Base-by-base conservation (phyloP, 1,139 yeast genomes). In the Pneumocystis sp. region DNA sequence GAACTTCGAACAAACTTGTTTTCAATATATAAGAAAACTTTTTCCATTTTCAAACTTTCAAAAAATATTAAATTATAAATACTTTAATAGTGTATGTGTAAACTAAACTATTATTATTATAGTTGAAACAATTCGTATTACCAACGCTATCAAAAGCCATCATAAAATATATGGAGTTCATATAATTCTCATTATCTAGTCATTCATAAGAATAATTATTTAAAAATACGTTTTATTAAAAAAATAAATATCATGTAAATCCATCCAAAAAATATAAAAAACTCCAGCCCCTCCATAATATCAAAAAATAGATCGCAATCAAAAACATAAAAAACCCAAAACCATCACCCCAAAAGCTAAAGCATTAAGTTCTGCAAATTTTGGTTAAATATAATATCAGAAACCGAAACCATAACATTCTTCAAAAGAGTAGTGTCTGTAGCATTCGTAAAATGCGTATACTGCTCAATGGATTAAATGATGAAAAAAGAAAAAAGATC, bases 311-410 rank as follows among this genome's bases (percentile, higher is more conserved):
- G 7, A 50, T 25, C 31, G 8, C 3, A 7, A 21, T 21, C 21
- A 50, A 50, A 50, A 50, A 10, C 8, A 4, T 2, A 7, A 7
- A 21, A 44, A 3, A 15, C 10, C 8, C 3, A 44, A 19, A 19
- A 19, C 7, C n/a, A 44, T 25, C 57, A 21, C 8, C 66, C 61
- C 10, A 67, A 65, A 17, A 65, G 12, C 76, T 72, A 61, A 74
- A 62, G 35, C 64, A 35, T 44, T 59, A 64, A 7, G 34, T 56
- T 42, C 63, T 57, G 44, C 63, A 63, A 56, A 21, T 39, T 39
- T 31, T 29, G 61, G 21, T 59, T 39, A 42, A 59, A 64, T 63
- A 45, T 68, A 63, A 44, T 67, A 60, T 40, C 67, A 66, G 63
- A 61, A 45, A 56, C 65, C 61, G 42, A 64, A 57, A 40, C 35